Conservation (phyloP, 2,329 filamentous ascomycete genomes). For the Calycina herbarum region DNA sequence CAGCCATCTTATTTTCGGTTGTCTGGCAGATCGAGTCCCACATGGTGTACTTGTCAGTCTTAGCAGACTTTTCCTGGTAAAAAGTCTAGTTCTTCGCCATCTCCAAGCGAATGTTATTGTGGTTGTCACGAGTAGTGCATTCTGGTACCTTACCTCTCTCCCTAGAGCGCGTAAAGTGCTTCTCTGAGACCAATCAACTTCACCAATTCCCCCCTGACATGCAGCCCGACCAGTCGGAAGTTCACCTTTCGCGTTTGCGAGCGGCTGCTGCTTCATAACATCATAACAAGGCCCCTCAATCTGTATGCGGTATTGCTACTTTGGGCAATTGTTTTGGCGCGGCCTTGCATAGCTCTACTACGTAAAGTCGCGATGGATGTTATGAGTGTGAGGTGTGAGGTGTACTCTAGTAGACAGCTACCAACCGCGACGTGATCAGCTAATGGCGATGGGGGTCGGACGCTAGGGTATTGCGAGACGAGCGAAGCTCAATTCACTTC, state of each 20-base stretch:
- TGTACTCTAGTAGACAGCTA: neutral
- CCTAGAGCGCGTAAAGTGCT: slow-evolving; percentile 8
- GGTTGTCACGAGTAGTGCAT: neutral
- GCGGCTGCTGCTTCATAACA: slow-evolving; percentile 32
- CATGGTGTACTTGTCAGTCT: too few relatives aligned
- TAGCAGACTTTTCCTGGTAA: too few relatives aligned
- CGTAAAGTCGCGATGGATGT: slow-evolving; percentile 27
- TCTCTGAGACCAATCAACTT: slow-evolving; percentile 32
- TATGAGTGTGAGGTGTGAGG: slow-evolving; percentile 7
- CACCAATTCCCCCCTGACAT: slow-evolving; percentile 20
- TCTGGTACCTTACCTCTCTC: neutral
- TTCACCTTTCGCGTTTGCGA: slow-evolving; percentile 28
- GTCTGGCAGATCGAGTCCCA: neutral
- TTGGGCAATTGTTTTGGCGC: slow-evolving; percentile 35
- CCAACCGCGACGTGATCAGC: slow-evolving; percentile 28
- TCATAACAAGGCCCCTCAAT: slow-evolving; percentile 19
- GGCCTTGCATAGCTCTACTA: slow-evolving; percentile 21
- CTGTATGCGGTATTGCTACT: slow-evolving; percentile 24
- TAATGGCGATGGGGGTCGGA: neutral
- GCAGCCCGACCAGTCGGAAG: slow-evolving; percentile 28
- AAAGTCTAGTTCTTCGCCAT: neutral
- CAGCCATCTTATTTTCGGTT: neutral
- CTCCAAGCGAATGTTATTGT: neutral
- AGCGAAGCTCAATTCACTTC: neutral
- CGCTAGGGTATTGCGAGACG: neutral